phyloP scores from a whole-genome alignment of 345 rosid genomes.

The Populus ilicifolia region DNA sequence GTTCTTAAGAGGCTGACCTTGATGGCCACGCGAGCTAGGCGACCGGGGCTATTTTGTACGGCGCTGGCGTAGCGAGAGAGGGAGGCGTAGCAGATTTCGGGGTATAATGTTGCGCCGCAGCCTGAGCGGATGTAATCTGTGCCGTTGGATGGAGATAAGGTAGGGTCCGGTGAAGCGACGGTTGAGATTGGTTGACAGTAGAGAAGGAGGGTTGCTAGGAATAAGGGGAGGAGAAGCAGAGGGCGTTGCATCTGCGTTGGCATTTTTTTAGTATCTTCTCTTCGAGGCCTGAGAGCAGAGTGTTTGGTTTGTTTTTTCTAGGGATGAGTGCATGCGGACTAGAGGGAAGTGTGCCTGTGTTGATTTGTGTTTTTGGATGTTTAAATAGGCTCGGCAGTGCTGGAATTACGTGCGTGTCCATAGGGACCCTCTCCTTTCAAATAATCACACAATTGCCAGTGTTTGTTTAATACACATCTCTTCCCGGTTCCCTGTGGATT shows the following conservation, averaged over 20 bases:
- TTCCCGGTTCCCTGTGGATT: background rate
- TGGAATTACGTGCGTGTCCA: background rate
- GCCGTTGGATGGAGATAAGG: constrained; percentile 20
- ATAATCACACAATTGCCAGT: background rate
- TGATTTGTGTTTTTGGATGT: background rate
- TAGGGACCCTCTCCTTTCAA: background rate
- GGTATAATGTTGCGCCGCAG: constrained; percentile 78
- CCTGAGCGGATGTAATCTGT: constrained; percentile 66
- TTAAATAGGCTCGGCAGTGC: background rate
- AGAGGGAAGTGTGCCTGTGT: background rate
- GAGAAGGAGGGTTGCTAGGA: constrained; percentile 30
- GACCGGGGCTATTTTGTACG: constrained; percentile 47
- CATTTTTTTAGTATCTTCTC: constrained; percentile 14
- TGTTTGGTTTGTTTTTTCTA: background rate
- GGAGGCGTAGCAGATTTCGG: constrained; percentile 68
- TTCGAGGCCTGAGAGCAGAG: background rate
- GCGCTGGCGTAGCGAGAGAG: constrained; percentile 54
- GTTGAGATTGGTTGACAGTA: constrained; percentile 22
- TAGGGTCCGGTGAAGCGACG: constrained; percentile 14
- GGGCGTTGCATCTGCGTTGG: constrained; percentile 7
- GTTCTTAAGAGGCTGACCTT: constrained; percentile 55
- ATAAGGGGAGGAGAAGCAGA: constrained; percentile 10
- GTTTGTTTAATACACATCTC: background rate
- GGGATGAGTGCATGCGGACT: background rate
- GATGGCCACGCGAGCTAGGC: constrained; percentile 62